These are phyloP conservation scores for Termitomyces sp. DNA, from an alignment of 768 basidiomycete species.

Conservation along the genomic window DNA sequence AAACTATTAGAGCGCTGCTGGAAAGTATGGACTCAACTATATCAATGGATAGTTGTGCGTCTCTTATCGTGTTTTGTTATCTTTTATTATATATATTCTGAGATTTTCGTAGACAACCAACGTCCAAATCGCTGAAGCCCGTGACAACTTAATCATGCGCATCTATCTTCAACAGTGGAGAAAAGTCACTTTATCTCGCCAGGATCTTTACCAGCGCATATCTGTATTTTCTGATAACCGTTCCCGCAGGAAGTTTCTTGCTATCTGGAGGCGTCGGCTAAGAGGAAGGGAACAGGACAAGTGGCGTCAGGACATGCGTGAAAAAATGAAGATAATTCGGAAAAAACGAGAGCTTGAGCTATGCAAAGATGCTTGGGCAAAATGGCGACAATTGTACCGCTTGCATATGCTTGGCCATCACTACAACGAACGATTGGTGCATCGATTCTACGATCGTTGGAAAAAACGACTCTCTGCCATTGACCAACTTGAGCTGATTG, in stretches of 20 bases:
- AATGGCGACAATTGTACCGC: slow-evolving; percentile 61
- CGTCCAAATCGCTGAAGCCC: slow-evolving; percentile 62
- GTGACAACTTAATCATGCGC: slow-evolving; percentile 60
- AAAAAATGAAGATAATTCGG: slow-evolving; percentile 59
- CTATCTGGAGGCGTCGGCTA: slow-evolving; percentile 48
- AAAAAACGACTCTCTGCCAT: slow-evolving; percentile 34
- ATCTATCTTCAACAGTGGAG: slow-evolving; percentile 60
- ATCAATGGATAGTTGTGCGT: slow-evolving; percentile 70
- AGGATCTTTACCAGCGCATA: slow-evolving; percentile 37
- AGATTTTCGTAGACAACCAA: slow-evolving; percentile 52
- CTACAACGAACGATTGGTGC: slow-evolving; percentile 37
- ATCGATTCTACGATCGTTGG: slow-evolving; percentile 50
- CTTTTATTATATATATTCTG: not conserved
- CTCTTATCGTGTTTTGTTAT: not conserved
- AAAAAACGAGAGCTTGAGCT: slow-evolving; percentile 50
- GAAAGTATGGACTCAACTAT: slow-evolving; percentile 70
- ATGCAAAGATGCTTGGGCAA: slow-evolving; percentile 52
- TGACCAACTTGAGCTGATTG: slow-evolving; percentile 40
- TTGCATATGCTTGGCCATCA: slow-evolving; percentile 46
- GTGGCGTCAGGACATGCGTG: slow-evolving; percentile 69
- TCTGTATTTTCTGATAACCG: slow-evolving; percentile 38
- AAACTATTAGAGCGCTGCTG: slow-evolving; percentile 65
- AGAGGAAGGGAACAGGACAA: slow-evolving; percentile 50
- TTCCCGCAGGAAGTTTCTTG: slow-evolving; percentile 34
- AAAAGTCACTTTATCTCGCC: slow-evolving; percentile 27